Evolutionary conservation across 257 asterid species (phyloP).

Genomic region (Henckelia pumila): DNA sequence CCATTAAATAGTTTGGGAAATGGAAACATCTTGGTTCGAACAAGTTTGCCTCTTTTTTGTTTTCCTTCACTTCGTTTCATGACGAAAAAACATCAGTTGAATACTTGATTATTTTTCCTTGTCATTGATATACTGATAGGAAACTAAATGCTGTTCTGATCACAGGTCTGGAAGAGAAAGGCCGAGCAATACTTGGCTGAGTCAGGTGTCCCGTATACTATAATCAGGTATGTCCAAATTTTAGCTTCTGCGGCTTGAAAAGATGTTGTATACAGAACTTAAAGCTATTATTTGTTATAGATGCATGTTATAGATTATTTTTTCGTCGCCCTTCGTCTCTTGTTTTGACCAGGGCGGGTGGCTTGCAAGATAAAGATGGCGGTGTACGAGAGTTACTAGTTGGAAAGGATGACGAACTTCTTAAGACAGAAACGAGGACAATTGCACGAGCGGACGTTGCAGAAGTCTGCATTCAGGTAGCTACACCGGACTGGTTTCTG

Average conservation of each 20-base stretch:
- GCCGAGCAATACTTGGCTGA: constrained; percentile 88
- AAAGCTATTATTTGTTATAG: not conserved
- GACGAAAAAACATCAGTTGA: not conserved
- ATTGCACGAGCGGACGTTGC: constrained; percentile 88
- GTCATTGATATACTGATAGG: not conserved
- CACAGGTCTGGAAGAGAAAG: constrained; percentile 90
- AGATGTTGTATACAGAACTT: not conserved
- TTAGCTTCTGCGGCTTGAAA: not conserved
- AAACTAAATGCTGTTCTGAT: not conserved
- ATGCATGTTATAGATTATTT: not conserved
- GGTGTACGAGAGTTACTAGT: constrained; percentile 77
- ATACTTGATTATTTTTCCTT: not conserved
- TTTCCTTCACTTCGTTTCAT: not conserved
- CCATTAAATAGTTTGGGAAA: constrained; percentile 84
- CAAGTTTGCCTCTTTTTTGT: not conserved
- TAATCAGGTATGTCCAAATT: constrained; percentile 54
- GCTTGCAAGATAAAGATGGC: constrained; percentile 90
- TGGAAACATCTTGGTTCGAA: constrained; percentile 85
- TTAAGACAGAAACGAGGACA: constrained; percentile 69
- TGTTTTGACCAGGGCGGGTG: constrained; percentile 70
- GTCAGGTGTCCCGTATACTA: constrained; percentile 88
- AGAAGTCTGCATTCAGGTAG: constrained; percentile 87
- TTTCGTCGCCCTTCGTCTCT: not conserved
- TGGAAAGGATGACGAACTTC: constrained; percentile 92
- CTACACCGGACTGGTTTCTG: not conserved